phyloP scores from a whole-genome alignment of 345 rosid species.

The Xanthoceras sorbifolium region DNA sequence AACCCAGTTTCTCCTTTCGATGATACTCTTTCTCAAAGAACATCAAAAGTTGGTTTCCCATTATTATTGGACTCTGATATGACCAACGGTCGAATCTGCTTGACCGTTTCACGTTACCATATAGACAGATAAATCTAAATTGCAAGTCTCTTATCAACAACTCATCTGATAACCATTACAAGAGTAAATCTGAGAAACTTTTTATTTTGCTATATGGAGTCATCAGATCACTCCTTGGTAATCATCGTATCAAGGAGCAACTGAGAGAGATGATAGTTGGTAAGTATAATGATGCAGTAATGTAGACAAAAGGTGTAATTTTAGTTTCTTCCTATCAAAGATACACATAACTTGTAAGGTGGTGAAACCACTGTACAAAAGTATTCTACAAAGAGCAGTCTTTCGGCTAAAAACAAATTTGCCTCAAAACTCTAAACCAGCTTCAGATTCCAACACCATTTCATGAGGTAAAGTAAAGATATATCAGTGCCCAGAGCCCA shows the following conservation, averaged over 20 bases:
- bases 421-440: slow-evolving; percentile 16
- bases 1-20: neutral
- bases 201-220: neutral
- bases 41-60: neutral
- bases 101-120: neutral
- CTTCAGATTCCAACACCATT: slow-evolving; percentile 35
- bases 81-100: neutral
- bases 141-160: neutral
- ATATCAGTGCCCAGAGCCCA: slow-evolving; percentile 1
- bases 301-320: slow-evolving; percentile 14
- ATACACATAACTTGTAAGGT: slow-evolving; percentile 14
- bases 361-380: slow-evolving; percentile 17
- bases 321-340: slow-evolving; percentile 33
- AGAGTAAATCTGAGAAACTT: no score
- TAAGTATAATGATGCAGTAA: neutral
- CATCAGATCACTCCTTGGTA: neutral
- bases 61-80: neutral
- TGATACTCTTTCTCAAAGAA: neutral
- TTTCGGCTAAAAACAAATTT: slow-evolving; percentile 30
- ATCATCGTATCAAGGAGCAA: neutral
- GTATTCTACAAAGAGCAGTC: neutral
- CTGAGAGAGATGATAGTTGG: neutral
- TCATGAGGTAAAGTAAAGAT: slow-evolving; percentile 20
- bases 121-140: no score
- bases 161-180: neutral